Evolutionary conservation across 371 early-diverging fungal genomes (phyloP), one percentile per base, ranked within the genome.

Genomic region (Choanephora cucurbitarum): DNA sequence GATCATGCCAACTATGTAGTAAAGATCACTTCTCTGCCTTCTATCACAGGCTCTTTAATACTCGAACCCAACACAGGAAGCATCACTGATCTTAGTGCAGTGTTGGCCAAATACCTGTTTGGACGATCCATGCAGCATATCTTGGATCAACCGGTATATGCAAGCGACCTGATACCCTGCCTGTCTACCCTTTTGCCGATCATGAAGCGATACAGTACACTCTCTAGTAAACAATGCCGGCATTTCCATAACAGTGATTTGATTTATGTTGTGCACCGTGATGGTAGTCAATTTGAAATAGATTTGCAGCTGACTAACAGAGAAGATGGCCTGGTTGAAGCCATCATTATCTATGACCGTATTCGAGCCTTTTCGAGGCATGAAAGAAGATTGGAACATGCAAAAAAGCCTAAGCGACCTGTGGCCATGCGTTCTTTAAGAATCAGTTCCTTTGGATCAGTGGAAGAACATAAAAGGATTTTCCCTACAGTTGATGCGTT

Each of bases 281-380:
- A 89, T 50, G 80, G 81, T 1, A 80, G 81, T 6, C 69, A 65
- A 0, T 77, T 89, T 43, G 74, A 75, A 22, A 75, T 89, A 10
- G 81, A 86, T 44, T 67, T 88, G 13, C 86, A 85, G 43, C 60
- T 87, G 18, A 78, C 83, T 22, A 62, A 74, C 46, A 66, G 83
- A 3, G 73, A 77, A 13, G 80, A 78, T 9, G 64, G 66, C 8
- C 48, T 83, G 40, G 71, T 75, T 52, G 80, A 84, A 9, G 56
- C 86, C 2, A 86, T 87, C 86, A 79, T 89, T 37, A 77, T 84
- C 0, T 88, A 77, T 53, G 83, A 87, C 52, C 80, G 86, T n/a
- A 60, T 67, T 2, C 60, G 62, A 18, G 58, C 70, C 0, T 5
- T 60, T 10, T 49, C 51, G 15, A 59, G 55, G 21, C 40, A 63